Conservation (phyloP, 305 asterid genomes). For the Solanum hybrid region DNA sequence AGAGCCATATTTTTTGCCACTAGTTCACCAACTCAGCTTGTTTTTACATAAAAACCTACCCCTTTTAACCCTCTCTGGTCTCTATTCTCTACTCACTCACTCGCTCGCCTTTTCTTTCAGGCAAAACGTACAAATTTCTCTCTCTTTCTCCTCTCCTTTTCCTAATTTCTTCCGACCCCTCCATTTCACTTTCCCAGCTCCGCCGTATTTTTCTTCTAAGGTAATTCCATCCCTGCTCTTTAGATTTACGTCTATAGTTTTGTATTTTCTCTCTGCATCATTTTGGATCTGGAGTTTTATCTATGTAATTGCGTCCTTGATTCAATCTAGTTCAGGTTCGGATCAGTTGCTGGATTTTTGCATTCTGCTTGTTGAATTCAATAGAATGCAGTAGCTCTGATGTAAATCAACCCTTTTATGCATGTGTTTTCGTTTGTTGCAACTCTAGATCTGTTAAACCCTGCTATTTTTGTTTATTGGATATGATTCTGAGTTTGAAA, state of each 20-base stretch:
- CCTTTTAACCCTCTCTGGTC: not conserved
- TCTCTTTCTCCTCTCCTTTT: not conserved
- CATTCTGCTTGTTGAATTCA: not conserved
- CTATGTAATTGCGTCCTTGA: not conserved
- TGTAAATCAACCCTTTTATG: not conserved
- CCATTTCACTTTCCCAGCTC: not conserved
- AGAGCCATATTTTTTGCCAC: not conserved
- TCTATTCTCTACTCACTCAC: no score
- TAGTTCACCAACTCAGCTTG: not conserved
- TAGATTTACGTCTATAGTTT: not conserved
- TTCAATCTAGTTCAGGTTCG: not conserved
- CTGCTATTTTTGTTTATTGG: not conserved
- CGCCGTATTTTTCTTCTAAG: not conserved
- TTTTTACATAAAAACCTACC: not conserved
- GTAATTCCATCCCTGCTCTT: not conserved
- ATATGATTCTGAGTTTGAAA: not conserved
- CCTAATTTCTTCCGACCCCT: not conserved
- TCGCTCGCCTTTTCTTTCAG: not conserved
- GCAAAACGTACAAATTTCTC: not conserved
- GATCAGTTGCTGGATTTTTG: not conserved
- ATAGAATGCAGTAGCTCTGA: not conserved
- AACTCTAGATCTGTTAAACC: not conserved
- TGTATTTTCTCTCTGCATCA: not conserved
- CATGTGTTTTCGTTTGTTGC: not conserved
- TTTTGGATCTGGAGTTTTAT: not conserved